Evolutionary conservation across 192 early-diverging fungal genomes (phyloP).

Genomic region (Allomyces macrogynus): DNA sequence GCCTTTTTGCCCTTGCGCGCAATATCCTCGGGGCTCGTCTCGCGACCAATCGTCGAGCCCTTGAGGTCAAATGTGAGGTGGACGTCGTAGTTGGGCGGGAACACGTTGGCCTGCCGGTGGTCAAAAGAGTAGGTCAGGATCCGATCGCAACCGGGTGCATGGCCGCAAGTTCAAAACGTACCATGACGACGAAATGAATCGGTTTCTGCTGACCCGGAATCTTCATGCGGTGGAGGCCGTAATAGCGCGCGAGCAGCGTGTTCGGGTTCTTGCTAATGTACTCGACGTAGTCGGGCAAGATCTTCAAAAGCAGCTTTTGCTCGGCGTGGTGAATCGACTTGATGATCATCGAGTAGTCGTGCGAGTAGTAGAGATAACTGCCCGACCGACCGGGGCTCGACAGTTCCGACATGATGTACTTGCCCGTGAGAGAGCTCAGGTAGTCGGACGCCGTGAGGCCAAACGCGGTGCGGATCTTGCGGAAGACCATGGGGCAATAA

Average conservation of each 20-base stretch:
- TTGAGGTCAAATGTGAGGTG: constrained; percentile 93
- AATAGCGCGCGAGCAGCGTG: constrained; percentile 82
- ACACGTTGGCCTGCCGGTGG: constrained; percentile 51
- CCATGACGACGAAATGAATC: too few relatives aligned
- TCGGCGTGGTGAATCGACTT: constrained; percentile 90
- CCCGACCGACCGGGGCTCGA: constrained; percentile 95
- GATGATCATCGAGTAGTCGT: constrained; percentile 97
- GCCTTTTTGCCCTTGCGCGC: constrained; percentile 54
- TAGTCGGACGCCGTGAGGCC: constrained; percentile 83
- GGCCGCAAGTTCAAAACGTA: too few relatives aligned
- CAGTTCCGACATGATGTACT: constrained; percentile 88
- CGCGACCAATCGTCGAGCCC: constrained; percentile 77
- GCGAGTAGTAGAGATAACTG: constrained; percentile 92
- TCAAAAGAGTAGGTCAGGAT: too few relatives aligned
- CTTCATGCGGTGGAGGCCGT: too few relatives aligned
- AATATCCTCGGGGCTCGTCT: constrained; percentile 51
- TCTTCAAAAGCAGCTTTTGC: constrained; percentile 78
- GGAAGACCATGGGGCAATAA: constrained; percentile 94
- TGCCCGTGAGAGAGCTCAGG: constrained; percentile 80
- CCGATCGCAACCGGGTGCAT: too few relatives aligned
- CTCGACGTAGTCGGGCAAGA: constrained; percentile 78
- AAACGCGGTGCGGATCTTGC: constrained; percentile 67
- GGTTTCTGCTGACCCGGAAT: too few relatives aligned
- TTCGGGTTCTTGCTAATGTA: constrained; percentile 74
- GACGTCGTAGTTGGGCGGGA: constrained; percentile 90